These are phyloP conservation scores for Fusarium buxicola DNA, from an alignment of 2,329 filamentous ascomycete species.

Conservation along the genomic window DNA sequence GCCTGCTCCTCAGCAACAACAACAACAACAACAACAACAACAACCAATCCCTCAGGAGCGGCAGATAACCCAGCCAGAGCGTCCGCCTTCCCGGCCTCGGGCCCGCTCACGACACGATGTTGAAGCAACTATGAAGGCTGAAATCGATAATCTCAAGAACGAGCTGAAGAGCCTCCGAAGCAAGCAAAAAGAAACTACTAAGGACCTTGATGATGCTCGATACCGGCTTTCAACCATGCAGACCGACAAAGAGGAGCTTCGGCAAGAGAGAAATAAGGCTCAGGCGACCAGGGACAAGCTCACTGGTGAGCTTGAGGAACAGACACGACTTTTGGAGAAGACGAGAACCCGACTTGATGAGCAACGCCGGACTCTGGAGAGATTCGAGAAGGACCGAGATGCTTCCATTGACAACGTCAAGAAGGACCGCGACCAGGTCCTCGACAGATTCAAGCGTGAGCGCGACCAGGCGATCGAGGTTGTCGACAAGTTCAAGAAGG, in stretches of 20 bases:
- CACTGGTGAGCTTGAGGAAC: slow-evolving; percentile 34
- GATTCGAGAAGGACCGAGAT: slow-evolving; percentile 36
- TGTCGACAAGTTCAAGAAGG: slow-evolving; percentile 38
- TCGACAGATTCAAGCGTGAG: slow-evolving; percentile 32
- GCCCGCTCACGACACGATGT: slow-evolving; percentile 38
- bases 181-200: slow-evolving; percentile 39
- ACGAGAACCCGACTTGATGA: slow-evolving; percentile 36
- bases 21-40: slow-evolving; percentile 14
- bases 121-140: slow-evolving; percentile 34
- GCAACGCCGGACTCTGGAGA: slow-evolving; percentile 36
- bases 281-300: slow-evolving; percentile 39
- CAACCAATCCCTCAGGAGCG: slow-evolving; percentile 31
- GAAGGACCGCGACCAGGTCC: slow-evolving; percentile 34
- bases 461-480: slow-evolving; percentile 32
- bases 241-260: slow-evolving; percentile 44
- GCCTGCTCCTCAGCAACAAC: slow-evolving; percentile 11
- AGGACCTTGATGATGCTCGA: slow-evolving; percentile 43
- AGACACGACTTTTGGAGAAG: slow-evolving; percentile 27
- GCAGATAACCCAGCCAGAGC: slow-evolving; percentile 30
- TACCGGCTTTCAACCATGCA: slow-evolving; percentile 39
- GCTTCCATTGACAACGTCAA: slow-evolving; percentile 35
- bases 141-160: slow-evolving; percentile 40
- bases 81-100: slow-evolving; percentile 28
- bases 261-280: slow-evolving; percentile 42
- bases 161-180: slow-evolving; percentile 38